Conservation (phyloP, 129 eudicot species). For the Arctium lappa region DNA sequence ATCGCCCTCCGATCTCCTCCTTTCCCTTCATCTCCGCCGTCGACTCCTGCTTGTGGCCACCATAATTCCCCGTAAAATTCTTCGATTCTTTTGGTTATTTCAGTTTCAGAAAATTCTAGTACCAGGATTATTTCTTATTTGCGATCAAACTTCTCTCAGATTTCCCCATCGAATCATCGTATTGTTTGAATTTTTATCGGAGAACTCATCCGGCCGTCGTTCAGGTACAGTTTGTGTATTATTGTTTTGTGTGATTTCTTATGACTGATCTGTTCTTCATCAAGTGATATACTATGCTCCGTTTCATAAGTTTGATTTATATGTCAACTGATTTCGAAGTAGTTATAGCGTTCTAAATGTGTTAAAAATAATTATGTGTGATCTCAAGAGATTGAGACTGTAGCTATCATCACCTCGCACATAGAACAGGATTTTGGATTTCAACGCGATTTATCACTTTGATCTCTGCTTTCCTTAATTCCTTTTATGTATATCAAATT, state of each 20-base stretch:
- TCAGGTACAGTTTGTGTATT: constrained; percentile 6
- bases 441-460: neutral
- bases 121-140: constrained; percentile 7
- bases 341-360: neutral
- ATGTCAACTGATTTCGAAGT: neutral
- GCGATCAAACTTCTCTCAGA: neutral
- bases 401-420: neutral
- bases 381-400: neutral
- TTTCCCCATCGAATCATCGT: constrained; percentile 25
- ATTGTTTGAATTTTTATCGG: constrained; percentile 9
- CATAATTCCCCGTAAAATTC: constrained; percentile 26
- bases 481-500: neutral
- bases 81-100: neutral
- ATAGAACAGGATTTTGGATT: neutral
- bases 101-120: neutral
- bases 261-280: neutral
- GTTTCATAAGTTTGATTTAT: neutral
- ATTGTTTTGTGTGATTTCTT: neutral
- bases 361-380: neutral
- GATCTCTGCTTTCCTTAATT: neutral
- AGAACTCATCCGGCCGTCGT: neutral
- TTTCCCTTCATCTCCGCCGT: constrained; percentile 29
- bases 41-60: constrained; percentile 51
- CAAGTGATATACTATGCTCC: neutral
- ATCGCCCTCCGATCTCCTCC: constrained; percentile 24